Conservation (phyloP, 805 yeast species). For the Wickerhamiella occidentalis region DNA sequence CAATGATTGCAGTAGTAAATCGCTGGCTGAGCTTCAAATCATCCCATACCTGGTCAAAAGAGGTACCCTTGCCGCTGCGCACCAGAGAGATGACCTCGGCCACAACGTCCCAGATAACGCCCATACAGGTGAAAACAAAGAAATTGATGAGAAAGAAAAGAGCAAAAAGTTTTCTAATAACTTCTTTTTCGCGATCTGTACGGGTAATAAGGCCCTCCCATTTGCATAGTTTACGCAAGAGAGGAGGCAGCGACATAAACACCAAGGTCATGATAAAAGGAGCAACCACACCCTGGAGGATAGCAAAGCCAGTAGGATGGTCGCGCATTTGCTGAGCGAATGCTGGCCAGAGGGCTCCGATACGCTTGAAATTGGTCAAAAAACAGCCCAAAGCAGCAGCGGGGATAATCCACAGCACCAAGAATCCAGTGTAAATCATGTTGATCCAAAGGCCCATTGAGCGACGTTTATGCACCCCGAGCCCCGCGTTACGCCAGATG, state of each 20-base stretch:
- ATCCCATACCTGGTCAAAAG: constrained; percentile 23
- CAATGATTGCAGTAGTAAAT: constrained; percentile 28
- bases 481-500: constrained; percentile 28
- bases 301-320: constrained; percentile 24
- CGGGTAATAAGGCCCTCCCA: constrained; percentile 31
- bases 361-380: constrained; percentile 27
- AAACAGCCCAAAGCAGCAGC: constrained; percentile 33
- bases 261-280: constrained; percentile 28
- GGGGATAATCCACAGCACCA: constrained; percentile 31
- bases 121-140: constrained; percentile 29
- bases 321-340: constrained; percentile 24
- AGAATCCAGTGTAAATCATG: constrained; percentile 22
- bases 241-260: constrained; percentile 27
- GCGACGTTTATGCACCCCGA: constrained; percentile 23
- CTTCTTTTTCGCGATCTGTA: constrained; percentile 29
- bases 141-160: constrained; percentile 32
- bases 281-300: constrained; percentile 31
- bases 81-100: constrained; percentile 22
- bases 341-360: constrained; percentile 30
- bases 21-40: constrained; percentile 25
- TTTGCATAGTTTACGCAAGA: constrained; percentile 28
- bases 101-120: constrained; percentile 30
- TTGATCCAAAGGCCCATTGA: constrained; percentile 28
- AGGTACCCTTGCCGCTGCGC: constrained; percentile 11
- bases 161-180: constrained; percentile 28